A percentile compares a stretch with the other conserved stretches of the same genome.
Conservation (phyloP, 805 yeast species). For the Hanseniaspora osmophila region DNA sequence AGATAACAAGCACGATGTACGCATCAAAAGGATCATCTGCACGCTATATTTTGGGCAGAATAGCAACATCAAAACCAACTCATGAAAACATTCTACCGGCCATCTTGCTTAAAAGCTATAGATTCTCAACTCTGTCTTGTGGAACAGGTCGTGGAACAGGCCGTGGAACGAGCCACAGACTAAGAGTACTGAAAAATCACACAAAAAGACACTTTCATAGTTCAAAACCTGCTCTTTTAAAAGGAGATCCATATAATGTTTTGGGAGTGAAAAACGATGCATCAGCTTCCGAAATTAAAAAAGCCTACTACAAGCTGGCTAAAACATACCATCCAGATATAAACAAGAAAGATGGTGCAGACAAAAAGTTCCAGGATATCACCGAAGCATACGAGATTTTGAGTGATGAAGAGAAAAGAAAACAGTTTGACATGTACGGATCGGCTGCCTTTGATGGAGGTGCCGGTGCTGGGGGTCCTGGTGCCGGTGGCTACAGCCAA, state of each 20-base stretch:
- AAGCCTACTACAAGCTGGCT: slow-evolving; percentile 85
- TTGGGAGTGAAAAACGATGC: slow-evolving; percentile 69
- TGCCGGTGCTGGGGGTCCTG: slow-evolving; percentile 31
- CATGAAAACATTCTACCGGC: no score
- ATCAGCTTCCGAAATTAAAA: slow-evolving; percentile 73
- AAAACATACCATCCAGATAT: slow-evolving; percentile 94
- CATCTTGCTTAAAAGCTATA: no score
- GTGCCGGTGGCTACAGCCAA: slow-evolving; percentile 27
- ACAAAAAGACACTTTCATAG: not conserved
- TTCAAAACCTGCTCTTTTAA: not conserved
- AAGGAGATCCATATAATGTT: slow-evolving; percentile 63
- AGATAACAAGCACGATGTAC: no score
- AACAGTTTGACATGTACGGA: slow-evolving; percentile 87
- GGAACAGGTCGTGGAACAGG: no score
- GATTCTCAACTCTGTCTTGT: no score
- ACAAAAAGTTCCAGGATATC: slow-evolving; percentile 76
- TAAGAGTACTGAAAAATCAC: no score
- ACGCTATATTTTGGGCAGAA: no score
- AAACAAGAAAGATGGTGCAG: slow-evolving; percentile 81
- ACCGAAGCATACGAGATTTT: slow-evolving; percentile 91
- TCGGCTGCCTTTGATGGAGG: slow-evolving; percentile 56
- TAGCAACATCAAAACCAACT: no score
- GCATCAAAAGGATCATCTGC: no score
- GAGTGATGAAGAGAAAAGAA: slow-evolving; percentile 69
- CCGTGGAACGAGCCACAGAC: no score